A percentile compares a stretch with the other conserved stretches of the same genome.
Conservation (phyloP, 306 rosid species). For the Vigna angularis region DNA sequence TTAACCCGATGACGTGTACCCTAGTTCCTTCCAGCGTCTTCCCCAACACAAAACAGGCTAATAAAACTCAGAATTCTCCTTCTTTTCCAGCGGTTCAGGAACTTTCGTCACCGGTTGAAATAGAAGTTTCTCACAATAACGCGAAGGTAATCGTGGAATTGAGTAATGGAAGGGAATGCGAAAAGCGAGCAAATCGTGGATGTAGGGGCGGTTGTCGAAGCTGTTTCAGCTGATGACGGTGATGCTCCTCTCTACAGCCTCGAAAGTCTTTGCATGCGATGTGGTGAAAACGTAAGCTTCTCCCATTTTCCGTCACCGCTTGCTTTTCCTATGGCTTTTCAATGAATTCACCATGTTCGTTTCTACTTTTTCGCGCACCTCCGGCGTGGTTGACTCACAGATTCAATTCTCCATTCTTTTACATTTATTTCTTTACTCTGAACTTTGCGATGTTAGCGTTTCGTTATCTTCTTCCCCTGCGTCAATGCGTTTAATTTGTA, state of each 20-base stretch:
- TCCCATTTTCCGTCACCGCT: not conserved
- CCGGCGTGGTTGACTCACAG: not conserved
- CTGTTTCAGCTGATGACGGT: conserved; percentile 67
- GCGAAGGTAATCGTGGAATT: not conserved
- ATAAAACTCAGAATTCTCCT: not conserved
- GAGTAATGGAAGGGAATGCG: conserved; percentile 42
- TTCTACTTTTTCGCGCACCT: not conserved
- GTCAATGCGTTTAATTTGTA: not conserved
- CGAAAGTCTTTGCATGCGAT: conserved; percentile 97
- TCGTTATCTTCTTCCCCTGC: not conserved
- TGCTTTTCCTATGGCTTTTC: not conserved
- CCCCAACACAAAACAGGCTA: not conserved
- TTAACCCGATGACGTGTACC: conserved; percentile 13
- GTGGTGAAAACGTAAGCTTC: conserved; percentile 65
- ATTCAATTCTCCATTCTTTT: not conserved
- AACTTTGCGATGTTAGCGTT: not conserved
- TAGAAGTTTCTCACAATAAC: not conserved
- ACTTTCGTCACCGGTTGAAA: not conserved
- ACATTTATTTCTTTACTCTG: not conserved
- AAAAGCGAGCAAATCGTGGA: conserved; percentile 63
- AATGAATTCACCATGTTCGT: not conserved
- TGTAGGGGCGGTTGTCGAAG: conserved; percentile 85
- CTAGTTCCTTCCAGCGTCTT: conserved; percentile 24
- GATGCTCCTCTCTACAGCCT: conserved; percentile 74
- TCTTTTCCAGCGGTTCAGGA: not conserved